A percentile compares a stretch with the other conserved stretches of the same genome.
These are phyloP conservation scores for Salicornia ramosissima DNA, from an alignment of 148 eudicot genomes.

Conservation along the genomic window DNA sequence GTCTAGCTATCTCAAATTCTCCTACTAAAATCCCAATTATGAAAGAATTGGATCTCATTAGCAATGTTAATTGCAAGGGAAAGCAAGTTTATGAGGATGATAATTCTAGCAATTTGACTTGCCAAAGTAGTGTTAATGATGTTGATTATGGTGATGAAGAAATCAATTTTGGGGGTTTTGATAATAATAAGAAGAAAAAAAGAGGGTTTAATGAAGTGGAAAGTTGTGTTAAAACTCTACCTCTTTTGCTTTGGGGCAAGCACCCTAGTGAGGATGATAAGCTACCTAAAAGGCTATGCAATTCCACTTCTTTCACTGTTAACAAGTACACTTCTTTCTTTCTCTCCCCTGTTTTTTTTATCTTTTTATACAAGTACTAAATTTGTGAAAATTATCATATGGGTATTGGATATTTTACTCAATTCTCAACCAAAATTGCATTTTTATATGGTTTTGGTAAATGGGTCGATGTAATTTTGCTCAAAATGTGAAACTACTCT, in stretches of 20 bases:
- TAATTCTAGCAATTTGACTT: constrained; percentile 22
- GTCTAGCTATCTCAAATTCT: constrained; percentile 43
- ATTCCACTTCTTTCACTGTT: constrained; percentile 14
- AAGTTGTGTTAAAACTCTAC: constrained; percentile 30
- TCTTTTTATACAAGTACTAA: neutral
- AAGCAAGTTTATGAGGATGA: constrained; percentile 22
- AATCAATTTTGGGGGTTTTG: neutral
- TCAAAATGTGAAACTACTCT: neutral
- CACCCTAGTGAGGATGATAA: constrained; percentile 42
- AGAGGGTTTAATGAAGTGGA: constrained; percentile 24
- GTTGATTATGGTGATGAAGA: constrained; percentile 14
- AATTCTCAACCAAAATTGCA: neutral
- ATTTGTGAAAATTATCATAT: neutral
- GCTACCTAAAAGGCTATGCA: constrained; percentile 25
- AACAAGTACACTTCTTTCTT: constrained; percentile 27
- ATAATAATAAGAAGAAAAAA: constrained; percentile 23
- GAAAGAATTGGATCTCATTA: constrained; percentile 29
- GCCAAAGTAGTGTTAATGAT: constrained; percentile 21
- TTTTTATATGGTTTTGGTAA: neutral
- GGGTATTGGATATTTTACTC: neutral
- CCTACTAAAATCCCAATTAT: constrained; percentile 13
- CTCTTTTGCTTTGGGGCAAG: constrained; percentile 41
- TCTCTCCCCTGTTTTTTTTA: neutral
- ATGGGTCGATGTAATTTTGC: neutral
- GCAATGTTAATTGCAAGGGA: constrained; percentile 16